A percentile compares a stretch with the other conserved stretches of the same genome.
phyloP scores from a whole-genome alignment of 73 alveolate genomes.

The Tetrahymena malaccensis region DNA sequence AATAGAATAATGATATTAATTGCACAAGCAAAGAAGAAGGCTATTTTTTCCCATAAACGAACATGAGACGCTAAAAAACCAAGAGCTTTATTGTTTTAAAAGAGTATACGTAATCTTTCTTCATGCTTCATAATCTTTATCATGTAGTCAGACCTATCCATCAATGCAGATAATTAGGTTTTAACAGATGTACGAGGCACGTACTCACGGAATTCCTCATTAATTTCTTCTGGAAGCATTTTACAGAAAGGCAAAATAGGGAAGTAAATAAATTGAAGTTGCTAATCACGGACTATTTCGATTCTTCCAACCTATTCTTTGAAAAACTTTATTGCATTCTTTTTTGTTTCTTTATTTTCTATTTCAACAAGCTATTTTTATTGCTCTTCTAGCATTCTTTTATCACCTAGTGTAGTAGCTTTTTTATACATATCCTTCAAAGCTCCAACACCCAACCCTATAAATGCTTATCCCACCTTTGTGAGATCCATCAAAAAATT shows the following conservation, averaged over 20 bases:
- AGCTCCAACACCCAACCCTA: not conserved
- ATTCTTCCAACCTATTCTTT: constrained; percentile 4
- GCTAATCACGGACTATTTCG: constrained; percentile 22
- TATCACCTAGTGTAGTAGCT: not conserved
- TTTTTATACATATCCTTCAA: not conserved
- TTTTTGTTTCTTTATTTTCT: constrained; percentile 8
- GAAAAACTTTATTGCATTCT: constrained; percentile 14
- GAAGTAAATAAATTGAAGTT: constrained; percentile 17
- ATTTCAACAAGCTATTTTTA: not conserved
- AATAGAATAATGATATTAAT: constrained; percentile 13
- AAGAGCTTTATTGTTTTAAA: constrained; percentile 12
- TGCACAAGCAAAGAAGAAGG: constrained; percentile 9
- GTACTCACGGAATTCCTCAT: constrained; percentile 13
- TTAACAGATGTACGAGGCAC: constrained; percentile 31
- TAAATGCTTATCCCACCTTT: constrained; percentile 1
- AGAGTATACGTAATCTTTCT: constrained; percentile 14
- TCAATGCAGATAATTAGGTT: constrained; percentile 9
- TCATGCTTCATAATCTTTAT: constrained; percentile 40
- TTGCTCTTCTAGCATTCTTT: constrained; percentile 11
- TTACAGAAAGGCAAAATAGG: constrained; percentile 35
- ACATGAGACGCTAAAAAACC: constrained; percentile 23
- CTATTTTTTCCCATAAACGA: constrained; percentile 22
- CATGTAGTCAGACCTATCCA: constrained; percentile 17
- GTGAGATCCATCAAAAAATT: not conserved
- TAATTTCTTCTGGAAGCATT: constrained; percentile 27